These are phyloP conservation scores for Gastrodia elata DNA, from an alignment of 106 monocot genomes.

Conservation along the genomic window DNA sequence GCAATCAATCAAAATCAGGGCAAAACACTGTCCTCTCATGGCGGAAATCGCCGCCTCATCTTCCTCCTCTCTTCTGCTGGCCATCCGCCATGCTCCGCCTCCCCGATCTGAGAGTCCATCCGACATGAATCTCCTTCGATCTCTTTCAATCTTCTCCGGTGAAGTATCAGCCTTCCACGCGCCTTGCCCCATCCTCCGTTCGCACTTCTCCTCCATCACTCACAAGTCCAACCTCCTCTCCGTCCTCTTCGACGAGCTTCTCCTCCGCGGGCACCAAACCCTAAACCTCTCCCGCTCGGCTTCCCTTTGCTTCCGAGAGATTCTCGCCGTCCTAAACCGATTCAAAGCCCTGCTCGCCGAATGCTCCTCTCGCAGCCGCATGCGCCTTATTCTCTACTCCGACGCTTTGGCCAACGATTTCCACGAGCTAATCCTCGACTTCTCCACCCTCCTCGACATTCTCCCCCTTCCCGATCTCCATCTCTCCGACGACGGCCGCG, in stretches of 20 bases:
- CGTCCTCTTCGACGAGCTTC: conserved; percentile 58
- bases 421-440: conserved; percentile 36
- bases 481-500: conserved; percentile 39
- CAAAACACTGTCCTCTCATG: background rate
- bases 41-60: background rate
- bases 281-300: conserved; percentile 18
- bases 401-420: conserved; percentile 26
- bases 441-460: conserved; percentile 52
- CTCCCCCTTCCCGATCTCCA: conserved; percentile 40
- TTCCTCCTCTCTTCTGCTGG: background rate
- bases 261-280: background rate
- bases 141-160: background rate
- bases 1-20: too few species aligned
- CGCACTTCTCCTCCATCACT: conserved; percentile 16
- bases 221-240: conserved; percentile 34
- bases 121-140: background rate
- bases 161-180: background rate
- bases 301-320: conserved; percentile 29
- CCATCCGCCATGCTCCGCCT: background rate
- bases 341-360: conserved; percentile 32
- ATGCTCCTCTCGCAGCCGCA: conserved; percentile 42
- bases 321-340: conserved; percentile 42
- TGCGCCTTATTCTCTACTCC: conserved; percentile 35
- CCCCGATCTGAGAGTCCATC: background rate
- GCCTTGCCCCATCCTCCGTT: background rate